Evolutionary conservation across 2,329 filamentous ascomycete species (phyloP).

Genomic region (Aureobasidium sp.): DNA sequence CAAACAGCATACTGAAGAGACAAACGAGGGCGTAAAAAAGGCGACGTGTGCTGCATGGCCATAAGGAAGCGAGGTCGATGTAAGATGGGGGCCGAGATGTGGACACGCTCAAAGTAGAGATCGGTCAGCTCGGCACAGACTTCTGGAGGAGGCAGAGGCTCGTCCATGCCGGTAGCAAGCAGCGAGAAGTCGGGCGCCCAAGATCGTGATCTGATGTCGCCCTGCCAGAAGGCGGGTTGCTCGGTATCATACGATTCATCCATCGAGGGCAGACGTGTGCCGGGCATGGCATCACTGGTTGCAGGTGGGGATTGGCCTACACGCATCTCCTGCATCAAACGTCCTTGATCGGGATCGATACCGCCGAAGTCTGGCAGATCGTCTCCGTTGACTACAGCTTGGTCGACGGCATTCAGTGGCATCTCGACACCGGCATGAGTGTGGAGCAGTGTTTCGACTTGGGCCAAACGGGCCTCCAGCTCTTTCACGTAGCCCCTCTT

Average conservation of each 20-base stretch:
- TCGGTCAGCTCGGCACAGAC: slow-evolving; percentile 82
- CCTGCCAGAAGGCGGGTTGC: neutral
- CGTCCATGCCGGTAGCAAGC: slow-evolving; percentile 55
- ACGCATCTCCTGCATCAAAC: slow-evolving; percentile 1
- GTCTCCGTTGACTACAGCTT: neutral
- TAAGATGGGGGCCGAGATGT: slow-evolving; percentile 78
- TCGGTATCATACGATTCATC: neutral
- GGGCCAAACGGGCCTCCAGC: slow-evolving; percentile 73
- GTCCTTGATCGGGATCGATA: neutral
- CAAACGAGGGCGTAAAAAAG: slow-evolving; percentile 74
- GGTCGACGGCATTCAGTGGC: neutral
- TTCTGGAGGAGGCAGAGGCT: slow-evolving; percentile 68
- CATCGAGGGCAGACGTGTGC: neutral
- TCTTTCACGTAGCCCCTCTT: slow-evolving; percentile 93
- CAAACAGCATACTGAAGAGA: slow-evolving; percentile 91
- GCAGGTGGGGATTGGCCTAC: neutral
- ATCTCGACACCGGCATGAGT: slow-evolving; percentile 43
- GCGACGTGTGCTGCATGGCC: slow-evolving; percentile 73
- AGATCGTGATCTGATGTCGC: neutral
- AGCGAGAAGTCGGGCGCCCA: neutral
- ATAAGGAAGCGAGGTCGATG: slow-evolving; percentile 81
- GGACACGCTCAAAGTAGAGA: slow-evolving; percentile 84
- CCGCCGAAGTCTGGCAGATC: slow-evolving; percentile 5
- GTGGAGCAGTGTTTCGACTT: slow-evolving; percentile 86
- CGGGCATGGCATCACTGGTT: neutral